Base-by-base conservation (phyloP, 768 basidiomycete species). In the Boletus pseudopeckii region DNA sequence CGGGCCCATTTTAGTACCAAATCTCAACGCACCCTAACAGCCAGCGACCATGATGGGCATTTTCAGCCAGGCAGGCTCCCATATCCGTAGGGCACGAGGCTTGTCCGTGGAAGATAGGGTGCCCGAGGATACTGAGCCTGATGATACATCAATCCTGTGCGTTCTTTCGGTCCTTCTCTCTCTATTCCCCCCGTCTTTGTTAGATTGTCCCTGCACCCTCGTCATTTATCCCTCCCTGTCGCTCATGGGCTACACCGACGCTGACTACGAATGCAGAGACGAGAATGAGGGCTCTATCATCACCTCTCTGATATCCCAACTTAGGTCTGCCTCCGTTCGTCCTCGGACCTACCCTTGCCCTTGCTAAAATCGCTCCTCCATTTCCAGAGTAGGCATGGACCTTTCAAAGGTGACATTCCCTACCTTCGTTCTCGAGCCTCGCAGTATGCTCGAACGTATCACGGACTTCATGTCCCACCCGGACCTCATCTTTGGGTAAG, bases 401-500 rank as follows among this genome's bases (percentile, higher is more conserved):
- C 84, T 98, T 54, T 86, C 85, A 59, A 88, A 92, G 73, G 93
- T 98, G 56, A 93, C 92, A 15, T 90, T 93, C 70, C 92, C 92
- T 37, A 89, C 87, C 0, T 99, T 98, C 64, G 96, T 99, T 0
- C 83, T 99, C 53, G 96, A 99, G 74, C 97, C 97, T 6, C 78
- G 97, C 66, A 93, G 91, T 63, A 92, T 98, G 89, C 83, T 98
- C 45, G 97, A 99, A 76, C 85, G 97, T 60, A 96, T 99, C 64
- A 98, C 97, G 33, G 96, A 99, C 76, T 99, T 99, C 74, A 95
- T 98, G 88, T 88, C 93, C 52, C 97, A 98, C 73, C 94, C 97
- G 30, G 95, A 99, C 75, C 86, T 98, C 67, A 83, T 98, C 64
- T 96, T 96, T 74, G 91, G 92, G 92, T 84, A 72, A 72, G 89